These are phyloP conservation scores for Angophora floribunda DNA, from an alignment of 345 rosid genomes.

Conservation along the genomic window DNA sequence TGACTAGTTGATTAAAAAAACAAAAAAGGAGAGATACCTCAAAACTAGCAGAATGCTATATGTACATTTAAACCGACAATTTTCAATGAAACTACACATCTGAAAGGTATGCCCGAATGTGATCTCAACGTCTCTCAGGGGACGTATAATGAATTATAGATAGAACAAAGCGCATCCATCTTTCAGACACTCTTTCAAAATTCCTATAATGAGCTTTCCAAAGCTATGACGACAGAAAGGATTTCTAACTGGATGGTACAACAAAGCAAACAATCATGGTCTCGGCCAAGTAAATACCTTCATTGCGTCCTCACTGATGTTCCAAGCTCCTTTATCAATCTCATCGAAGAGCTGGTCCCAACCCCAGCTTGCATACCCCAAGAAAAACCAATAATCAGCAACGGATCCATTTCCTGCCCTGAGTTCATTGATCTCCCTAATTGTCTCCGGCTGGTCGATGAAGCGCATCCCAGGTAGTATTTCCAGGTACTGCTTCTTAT, in stretches of 20 bases:
- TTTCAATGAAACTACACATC: neutral
- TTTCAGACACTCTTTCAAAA: neutral
- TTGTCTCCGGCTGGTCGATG: constrained; percentile 50
- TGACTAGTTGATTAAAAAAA: neutral
- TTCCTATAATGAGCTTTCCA: neutral
- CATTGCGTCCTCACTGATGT: constrained; percentile 12
- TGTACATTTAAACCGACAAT: neutral
- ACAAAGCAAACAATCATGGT: neutral
- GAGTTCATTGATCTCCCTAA: constrained; percentile 31
- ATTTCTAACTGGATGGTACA: neutral
- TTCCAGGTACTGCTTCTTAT: constrained; percentile 22
- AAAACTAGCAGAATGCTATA: neutral
- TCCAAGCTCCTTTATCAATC: constrained; percentile 73
- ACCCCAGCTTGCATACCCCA: constrained; percentile 79
- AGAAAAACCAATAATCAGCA: constrained; percentile 77
- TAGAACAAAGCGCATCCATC: neutral
- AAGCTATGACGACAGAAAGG: neutral
- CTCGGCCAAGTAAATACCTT: constrained; percentile 49
- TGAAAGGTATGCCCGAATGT: neutral
- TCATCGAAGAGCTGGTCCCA: constrained; percentile 71
- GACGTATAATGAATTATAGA: neutral
- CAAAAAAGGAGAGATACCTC: neutral
- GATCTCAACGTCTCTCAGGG: neutral
- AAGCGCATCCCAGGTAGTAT: constrained; percentile 61
- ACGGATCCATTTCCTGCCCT: constrained; percentile 33